Percentiles rank a stretch among this genome's conserved stretches.
Evolutionary conservation across 768 basidiomycete genomes (phyloP).

Genomic region (Hemileccinum rubropunctum): DNA sequence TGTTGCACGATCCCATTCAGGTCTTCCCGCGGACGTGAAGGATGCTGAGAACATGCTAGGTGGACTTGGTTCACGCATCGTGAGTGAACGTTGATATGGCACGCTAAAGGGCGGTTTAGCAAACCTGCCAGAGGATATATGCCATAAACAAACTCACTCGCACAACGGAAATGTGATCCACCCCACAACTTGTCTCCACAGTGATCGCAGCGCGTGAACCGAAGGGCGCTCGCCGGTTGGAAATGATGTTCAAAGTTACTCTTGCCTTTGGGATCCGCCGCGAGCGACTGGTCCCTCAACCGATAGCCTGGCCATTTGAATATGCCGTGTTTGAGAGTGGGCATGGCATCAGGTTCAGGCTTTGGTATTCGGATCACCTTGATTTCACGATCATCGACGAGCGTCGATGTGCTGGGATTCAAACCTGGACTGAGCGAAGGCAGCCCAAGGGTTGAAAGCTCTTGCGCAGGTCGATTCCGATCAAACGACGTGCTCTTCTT

Average conservation of each 20-base stretch:
- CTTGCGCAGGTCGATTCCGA: constrained; percentile 14
- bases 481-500: constrained; percentile 33
- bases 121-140: background rate
- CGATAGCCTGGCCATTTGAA: constrained; percentile 73
- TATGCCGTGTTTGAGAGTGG: constrained; percentile 53
- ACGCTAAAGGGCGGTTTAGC: constrained; percentile 46
- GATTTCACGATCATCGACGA: constrained; percentile 29
- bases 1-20: constrained; percentile 24
- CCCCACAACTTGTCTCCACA: constrained; percentile 99
- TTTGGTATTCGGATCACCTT: constrained; percentile 28
- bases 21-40: constrained; percentile 32
- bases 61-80: constrained; percentile 76
- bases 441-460: constrained; percentile 4
- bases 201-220: constrained; percentile 91
- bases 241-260: constrained; percentile 71
- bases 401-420: constrained; percentile 18
- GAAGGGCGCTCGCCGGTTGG: constrained; percentile 82
- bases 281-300: constrained; percentile 42
- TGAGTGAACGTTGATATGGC: constrained; percentile 82
- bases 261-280: constrained; percentile 38
- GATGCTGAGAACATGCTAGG: constrained; percentile 60
- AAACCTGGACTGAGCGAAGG: constrained; percentile 17
- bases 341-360: constrained; percentile 38
- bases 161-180: constrained; percentile 89
- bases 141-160: constrained; percentile 52